Evolutionary conservation across 345 rosid genomes (phyloP).

Genomic region (Mercurialis annua): DNA sequence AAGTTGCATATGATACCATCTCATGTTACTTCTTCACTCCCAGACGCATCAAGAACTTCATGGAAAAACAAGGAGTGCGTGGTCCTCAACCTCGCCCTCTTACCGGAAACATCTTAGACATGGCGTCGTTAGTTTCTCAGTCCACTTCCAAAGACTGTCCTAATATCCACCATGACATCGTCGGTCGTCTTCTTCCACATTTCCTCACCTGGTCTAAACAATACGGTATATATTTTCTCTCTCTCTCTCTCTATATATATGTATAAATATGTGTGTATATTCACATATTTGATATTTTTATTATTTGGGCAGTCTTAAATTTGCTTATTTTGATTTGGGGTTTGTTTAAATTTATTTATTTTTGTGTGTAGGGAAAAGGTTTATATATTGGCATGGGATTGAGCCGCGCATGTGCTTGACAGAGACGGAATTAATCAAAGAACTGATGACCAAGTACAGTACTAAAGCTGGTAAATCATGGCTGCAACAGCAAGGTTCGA

Average conservation of each 20-base stretch:
- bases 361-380: conserved; percentile 65
- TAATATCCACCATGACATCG: conserved; percentile 61
- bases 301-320: not conserved
- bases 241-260: too few relatives aligned
- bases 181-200: conserved; percentile 82
- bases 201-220: conserved; percentile 70
- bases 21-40: conserved; percentile 69
- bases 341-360: not conserved
- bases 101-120: conserved; percentile 74
- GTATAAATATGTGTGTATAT: too few relatives aligned
- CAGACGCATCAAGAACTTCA: conserved; percentile 61
- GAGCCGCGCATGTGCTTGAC: conserved; percentile 86
- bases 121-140: conserved; percentile 53
- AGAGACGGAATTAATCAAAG: conserved; percentile 76
- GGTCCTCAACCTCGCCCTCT: conserved; percentile 77
- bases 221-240: conserved; percentile 42
- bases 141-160: conserved; percentile 62
- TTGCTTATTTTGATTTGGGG: not conserved
- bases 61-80: conserved; percentile 85
- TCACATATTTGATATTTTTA: not conserved
- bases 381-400: conserved; percentile 77
- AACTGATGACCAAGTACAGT: conserved; percentile 63
- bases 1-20: conserved; percentile 47
- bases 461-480: conserved; percentile 78
- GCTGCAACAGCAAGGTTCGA: conserved; percentile 85